Evolutionary conservation across 148 eudicot genomes (phyloP).

Genomic region (Fagopyrum homotropicum): DNA sequence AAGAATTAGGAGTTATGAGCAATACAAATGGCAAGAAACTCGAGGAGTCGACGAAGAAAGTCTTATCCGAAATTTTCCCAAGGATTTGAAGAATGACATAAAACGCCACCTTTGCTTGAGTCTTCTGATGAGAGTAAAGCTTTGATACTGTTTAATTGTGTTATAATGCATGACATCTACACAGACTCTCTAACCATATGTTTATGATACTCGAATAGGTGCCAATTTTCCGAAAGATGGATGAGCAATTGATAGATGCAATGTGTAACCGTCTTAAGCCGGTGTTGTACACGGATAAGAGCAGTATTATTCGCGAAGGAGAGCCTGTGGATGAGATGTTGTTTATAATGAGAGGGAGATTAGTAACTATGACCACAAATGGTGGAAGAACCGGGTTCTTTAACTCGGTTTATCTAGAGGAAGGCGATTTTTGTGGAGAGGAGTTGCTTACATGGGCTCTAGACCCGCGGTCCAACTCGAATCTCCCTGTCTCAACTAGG

Average conservation of each 20-base stretch:
- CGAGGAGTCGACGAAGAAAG: conserved; percentile 62
- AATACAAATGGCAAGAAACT: conserved; percentile 69
- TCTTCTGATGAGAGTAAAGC: conserved; percentile 49
- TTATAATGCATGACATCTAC: not conserved
- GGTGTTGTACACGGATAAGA: conserved; percentile 12
- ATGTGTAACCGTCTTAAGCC: conserved; percentile 12
- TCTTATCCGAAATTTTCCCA: conserved; percentile 56
- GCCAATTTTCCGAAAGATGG: conserved; percentile 12
- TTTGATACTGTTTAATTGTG: not conserved
- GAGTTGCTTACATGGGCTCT: conserved; percentile 14
- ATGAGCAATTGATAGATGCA: conserved; percentile 8
- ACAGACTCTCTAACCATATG: not conserved
- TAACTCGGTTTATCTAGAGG: conserved; percentile 8
- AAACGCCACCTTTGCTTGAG: conserved; percentile 68
- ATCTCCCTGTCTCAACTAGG: conserved; percentile 11
- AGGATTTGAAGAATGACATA: conserved; percentile 66
- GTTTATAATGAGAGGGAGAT: conserved; percentile 10
- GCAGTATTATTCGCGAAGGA: conserved; percentile 7
- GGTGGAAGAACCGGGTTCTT: conserved; percentile 14
- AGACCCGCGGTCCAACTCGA: conserved; percentile 8
- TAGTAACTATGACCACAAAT: conserved; percentile 12
- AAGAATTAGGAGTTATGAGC: conserved; percentile 53
- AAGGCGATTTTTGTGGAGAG: conserved; percentile 14
- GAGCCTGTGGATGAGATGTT: conserved; percentile 13
- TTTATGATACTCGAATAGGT: conserved; percentile 1